Base-by-base conservation (phyloP, 352 stramenopile genomes). In the Phytopythium boreale region DNA sequence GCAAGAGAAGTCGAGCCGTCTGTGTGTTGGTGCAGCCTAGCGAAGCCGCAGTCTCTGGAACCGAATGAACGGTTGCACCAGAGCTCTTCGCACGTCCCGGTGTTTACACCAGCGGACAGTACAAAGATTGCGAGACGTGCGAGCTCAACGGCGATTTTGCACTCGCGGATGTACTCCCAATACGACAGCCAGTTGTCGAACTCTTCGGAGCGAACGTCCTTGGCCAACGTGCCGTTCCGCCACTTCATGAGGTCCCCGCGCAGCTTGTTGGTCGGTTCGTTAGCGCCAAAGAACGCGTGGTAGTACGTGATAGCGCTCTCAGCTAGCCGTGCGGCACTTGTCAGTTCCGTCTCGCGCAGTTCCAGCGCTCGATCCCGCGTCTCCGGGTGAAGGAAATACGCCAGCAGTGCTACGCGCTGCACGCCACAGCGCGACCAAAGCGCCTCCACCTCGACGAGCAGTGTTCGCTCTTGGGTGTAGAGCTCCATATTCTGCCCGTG, bases 11-110 rank as follows among this genome's bases (percentile, higher is more conserved):
- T 26, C 43, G 43, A 50, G 20, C 7, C 39, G 15, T 46, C 39
- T 46, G 12, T 8, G 12, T 26, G 19, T 3, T 9, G 43, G 4
- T 26, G 20, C 6, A 14, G 8, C 0, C 19, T 4, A 4, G 4
- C 20, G 17, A 50, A 26, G 20, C 43, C 19, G 43, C 43, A 24
- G 19, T 12, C 20, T 12, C 19, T 26, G 11, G 20, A 4, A 3
- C 20, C 20, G 43, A 50, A 11, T 6, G 43, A 26, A 14, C 43
- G 43, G 2, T 0, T 3, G 9, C 6, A 19, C 43, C 43, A 89
- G 27, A 66, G 52, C 3, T 89, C 64, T 0, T 71, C 22, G 12
- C 47, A 55, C 5, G 22, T 36, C 4, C 47, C 26, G 1, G 22
- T 36, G 22, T 47, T 29, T 2, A 36, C 47, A 11, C 47, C 47